Evolutionary conservation across 2,329 filamentous ascomycete species (phyloP), one percentile per base, ranked within the genome.

Genomic region (Albophoma yamanashiensis): DNA sequence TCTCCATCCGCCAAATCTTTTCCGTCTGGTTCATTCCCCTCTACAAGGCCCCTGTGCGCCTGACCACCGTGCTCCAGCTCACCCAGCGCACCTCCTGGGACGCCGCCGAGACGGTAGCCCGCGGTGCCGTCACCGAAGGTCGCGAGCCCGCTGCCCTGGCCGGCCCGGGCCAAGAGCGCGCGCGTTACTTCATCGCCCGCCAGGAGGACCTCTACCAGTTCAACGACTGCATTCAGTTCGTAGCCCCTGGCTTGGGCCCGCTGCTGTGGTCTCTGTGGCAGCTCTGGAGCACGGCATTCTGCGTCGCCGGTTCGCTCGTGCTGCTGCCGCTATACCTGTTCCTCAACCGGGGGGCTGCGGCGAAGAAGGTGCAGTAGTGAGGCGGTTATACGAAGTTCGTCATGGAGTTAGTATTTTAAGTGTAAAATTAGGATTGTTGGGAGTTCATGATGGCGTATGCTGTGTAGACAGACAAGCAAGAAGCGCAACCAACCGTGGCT

Each of bases 131-230:
- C 14, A 45, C 58, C 14, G 62, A 63, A 38, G 60, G 60, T 34
- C 55, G 63, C 53, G 34, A 65, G 56, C 58, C 64, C 20, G n/a
- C 60, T 17, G 47, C 62, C 42, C 39, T 66, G 40, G 47, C 63
- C 6, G 43, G 67, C 20, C 62, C 63, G 5, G 62, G 64, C 22
- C 61, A 62, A 2, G 67, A 67, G 40, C 67, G 60, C n/a, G 60
- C 63, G 25, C 69, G 64, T 39, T 94, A 92, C 75, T 89, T 87
- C 69, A 92, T 96, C 63, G 73, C 78, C 8, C 82, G 79, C 22
- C 92, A 96, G 70, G 86, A 95, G 64, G 91, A 96, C 69, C 75
- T 92, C 9, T 96, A 96, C 68, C 89, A 93, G 67, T 79, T 85
- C 0, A 87, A 85, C 56, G 88, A 96, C 65, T 87, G 87, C 63